phyloP scores from a whole-genome alignment of 1,139 yeast species.

The Citeromyces siamensis region DNA sequence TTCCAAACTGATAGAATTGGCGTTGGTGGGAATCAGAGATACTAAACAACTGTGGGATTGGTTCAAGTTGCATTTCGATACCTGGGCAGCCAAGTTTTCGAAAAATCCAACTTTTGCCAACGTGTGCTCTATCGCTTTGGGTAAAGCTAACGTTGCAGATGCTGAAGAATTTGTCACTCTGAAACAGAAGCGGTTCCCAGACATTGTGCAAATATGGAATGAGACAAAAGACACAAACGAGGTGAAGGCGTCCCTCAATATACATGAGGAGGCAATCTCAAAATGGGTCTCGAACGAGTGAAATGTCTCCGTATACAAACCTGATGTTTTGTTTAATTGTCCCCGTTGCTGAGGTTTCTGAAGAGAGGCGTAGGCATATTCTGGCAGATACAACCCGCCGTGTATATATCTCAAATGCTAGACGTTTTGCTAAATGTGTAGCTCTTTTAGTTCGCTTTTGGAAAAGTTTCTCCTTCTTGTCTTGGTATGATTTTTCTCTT shows the following conservation, averaged over 20 bases:
- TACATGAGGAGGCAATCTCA: background rate
- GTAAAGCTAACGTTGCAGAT: constrained; percentile 13
- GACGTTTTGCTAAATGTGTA: too few species aligned
- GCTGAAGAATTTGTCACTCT: background rate
- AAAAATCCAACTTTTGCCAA: constrained; percentile 8
- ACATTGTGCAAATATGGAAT: background rate
- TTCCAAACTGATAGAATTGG: constrained; percentile 37
- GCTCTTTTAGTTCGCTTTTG: too few species aligned
- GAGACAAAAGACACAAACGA: background rate
- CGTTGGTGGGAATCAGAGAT: constrained; percentile 35
- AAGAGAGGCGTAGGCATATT: background rate
- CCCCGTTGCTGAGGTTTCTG: background rate
- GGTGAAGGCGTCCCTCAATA: background rate
- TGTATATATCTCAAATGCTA: constrained; percentile 1
- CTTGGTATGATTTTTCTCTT: too few species aligned
- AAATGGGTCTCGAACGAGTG: background rate
- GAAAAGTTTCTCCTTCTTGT: too few species aligned
- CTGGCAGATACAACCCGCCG: constrained; percentile 7
- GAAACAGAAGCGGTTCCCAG: background rate
- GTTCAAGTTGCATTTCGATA: constrained; percentile 37
- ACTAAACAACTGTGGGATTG: constrained; percentile 34
- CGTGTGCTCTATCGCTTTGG: constrained; percentile 26
- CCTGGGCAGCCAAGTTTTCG: constrained; percentile 33
- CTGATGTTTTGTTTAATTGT: background rate
- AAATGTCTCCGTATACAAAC: background rate